These are phyloP conservation scores for Phaeoacremonium minimum DNA, from an alignment of 2,329 filamentous ascomycete species.

Conservation along the genomic window DNA sequence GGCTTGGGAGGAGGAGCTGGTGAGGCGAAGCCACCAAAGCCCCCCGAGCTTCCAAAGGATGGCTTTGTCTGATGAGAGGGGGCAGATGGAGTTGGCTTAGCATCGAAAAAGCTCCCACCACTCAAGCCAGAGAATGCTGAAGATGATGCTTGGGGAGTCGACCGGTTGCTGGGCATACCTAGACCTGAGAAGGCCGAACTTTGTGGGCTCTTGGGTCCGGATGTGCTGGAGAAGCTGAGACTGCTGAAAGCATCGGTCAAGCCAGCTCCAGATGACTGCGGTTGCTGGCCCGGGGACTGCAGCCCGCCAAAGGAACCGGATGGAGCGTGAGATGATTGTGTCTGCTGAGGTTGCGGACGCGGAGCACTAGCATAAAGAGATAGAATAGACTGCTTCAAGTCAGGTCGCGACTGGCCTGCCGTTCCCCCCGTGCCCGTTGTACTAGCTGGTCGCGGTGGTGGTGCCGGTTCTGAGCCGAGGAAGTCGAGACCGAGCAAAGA, in stretches of 20 bases:
- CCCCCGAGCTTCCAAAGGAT: conserved; percentile 59
- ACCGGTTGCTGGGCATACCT: conserved; percentile 22
- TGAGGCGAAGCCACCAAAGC: conserved; percentile 58
- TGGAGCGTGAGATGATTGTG: conserved; percentile 49
- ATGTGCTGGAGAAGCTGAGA: conserved; percentile 37
- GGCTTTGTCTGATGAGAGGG: conserved; percentile 43
- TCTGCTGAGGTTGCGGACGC: conserved; percentile 61
- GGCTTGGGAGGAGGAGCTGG: conserved; percentile 29
- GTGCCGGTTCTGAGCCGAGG: conserved; percentile 66
- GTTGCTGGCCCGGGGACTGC: conserved; percentile 53
- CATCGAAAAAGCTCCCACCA: conserved; percentile 81
- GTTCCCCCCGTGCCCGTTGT: conserved; percentile 62
- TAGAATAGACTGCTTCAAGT: conserved; percentile 94
- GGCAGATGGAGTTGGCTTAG: conserved; percentile 54
- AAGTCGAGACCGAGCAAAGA: conserved; percentile 92
- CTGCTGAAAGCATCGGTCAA: conserved; percentile 75
- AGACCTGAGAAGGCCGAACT: conserved; percentile 14
- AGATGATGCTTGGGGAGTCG: conserved; percentile 25
- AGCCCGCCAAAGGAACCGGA: conserved; percentile 65
- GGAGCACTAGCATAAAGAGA: conserved; percentile 87
- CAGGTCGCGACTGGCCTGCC: conserved; percentile 71
- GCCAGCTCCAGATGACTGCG: conserved; percentile 49
- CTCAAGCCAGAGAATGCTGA: conserved; percentile 50
- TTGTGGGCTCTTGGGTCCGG: conserved; percentile 35
- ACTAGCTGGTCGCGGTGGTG: conserved; percentile 78